A percentile compares a stretch with the other conserved stretches of the same genome.
Evolutionary conservation across 768 basidiomycete genomes (phyloP).

Genomic region (Tulasnella sp.): DNA sequence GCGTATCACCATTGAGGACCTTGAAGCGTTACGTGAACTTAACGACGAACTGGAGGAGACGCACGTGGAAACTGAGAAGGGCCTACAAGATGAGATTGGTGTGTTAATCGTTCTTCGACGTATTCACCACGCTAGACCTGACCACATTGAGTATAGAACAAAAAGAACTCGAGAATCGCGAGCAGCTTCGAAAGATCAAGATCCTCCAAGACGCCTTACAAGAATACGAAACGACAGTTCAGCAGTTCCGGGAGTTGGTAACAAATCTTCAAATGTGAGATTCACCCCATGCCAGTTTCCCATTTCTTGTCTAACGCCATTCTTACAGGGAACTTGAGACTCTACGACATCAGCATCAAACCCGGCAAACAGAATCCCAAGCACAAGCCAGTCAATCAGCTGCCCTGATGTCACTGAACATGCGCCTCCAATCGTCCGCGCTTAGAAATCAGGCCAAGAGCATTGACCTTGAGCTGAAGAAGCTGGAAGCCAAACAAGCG

Average conservation of each 20-base stretch:
- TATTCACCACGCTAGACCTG: neutral
- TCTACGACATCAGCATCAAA: constrained; percentile 75
- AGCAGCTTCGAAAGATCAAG: constrained; percentile 52
- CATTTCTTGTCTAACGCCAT: constrained; percentile 1
- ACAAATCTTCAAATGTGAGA: constrained; percentile 64
- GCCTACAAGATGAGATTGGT: constrained; percentile 84
- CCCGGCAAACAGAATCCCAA: constrained; percentile 71
- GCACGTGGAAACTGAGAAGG: constrained; percentile 86
- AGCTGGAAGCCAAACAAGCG: constrained; percentile 73
- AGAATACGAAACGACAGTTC: constrained; percentile 80
- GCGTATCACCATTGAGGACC: constrained; percentile 89
- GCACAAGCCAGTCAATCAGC: constrained; percentile 80
- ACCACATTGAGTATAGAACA: constrained; percentile 5
- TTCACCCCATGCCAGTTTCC: constrained; percentile 12
- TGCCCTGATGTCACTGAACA: constrained; percentile 86
- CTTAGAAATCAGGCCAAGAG: constrained; percentile 81
- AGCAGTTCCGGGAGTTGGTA: constrained; percentile 89
- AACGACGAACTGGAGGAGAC: constrained; percentile 97
- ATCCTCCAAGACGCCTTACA: constrained; percentile 64
- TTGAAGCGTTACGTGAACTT: constrained; percentile 90
- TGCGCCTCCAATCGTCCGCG: constrained; percentile 85
- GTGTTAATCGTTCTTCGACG: constrained; percentile 20
- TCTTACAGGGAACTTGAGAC: constrained; percentile 67
- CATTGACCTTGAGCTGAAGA: constrained; percentile 81
- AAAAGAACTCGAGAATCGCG: constrained; percentile 60